phyloP scores from a whole-genome alignment of 331 rosid species.

The Rosa hybrid region DNA sequence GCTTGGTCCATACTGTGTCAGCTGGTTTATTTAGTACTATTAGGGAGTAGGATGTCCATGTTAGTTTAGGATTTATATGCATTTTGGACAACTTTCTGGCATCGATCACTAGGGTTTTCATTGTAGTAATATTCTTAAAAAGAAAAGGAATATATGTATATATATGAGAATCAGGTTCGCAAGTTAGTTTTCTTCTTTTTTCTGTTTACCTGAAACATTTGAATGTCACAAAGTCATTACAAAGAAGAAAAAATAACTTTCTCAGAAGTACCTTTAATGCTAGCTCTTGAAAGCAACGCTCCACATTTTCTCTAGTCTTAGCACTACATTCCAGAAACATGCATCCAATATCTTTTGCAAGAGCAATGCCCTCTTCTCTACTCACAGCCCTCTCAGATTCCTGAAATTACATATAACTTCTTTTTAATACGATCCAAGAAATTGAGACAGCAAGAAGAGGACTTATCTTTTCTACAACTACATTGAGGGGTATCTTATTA shows the following conservation, averaged over 20 bases:
- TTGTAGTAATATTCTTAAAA: background rate
- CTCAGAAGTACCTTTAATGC: slow-evolving; percentile 77
- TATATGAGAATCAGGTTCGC: background rate
- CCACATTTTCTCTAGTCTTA: slow-evolving; percentile 90
- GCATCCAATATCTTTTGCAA: slow-evolving; percentile 85
- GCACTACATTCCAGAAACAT: slow-evolving; percentile 91
- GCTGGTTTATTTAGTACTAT: background rate
- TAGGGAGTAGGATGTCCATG: background rate
- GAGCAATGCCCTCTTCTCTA: slow-evolving; percentile 85
- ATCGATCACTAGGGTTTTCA: background rate
- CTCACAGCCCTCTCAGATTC: slow-evolving; percentile 88
- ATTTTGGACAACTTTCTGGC: background rate
- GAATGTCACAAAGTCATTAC: background rate
- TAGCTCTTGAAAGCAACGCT: slow-evolving; percentile 89
- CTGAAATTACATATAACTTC: slow-evolving; percentile 40
- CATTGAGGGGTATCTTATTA: background rate
- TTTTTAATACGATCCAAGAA: background rate
- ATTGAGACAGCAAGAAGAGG: background rate
- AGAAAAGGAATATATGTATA: background rate
- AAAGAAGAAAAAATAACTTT: background rate
- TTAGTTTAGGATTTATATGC: no score
- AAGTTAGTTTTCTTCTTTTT: background rate
- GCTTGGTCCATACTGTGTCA: background rate
- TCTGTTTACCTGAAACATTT: background rate
- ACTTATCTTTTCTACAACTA: background rate